Base-by-base conservation (phyloP, 2,329 filamentous ascomycete genomes). In the Monosporascus sp. region DNA sequence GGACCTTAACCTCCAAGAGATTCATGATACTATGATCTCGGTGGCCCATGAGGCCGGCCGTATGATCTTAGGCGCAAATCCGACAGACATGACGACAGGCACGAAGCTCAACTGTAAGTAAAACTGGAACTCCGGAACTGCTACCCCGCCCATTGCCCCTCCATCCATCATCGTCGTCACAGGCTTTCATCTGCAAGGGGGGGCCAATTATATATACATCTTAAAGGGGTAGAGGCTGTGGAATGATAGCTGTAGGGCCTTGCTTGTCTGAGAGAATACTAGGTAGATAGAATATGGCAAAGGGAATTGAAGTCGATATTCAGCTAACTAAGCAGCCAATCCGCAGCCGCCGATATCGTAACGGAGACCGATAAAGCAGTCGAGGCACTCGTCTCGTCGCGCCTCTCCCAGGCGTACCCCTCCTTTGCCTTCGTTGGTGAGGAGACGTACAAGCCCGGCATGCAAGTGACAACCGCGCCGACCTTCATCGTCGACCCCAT, bases 401-500 rank as follows among this genome's bases (percentile, higher is more conserved):
- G 74, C 41, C 76, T 88, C 15, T 71, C 70, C 3, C 57, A 70
- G 17, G 68, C 73, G 18, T 86, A 83, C 66, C 84, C 84, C 1
- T 58, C 66, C 55, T 81, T 80, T 63, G 68, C 76, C 58, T 89
- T 90, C 69, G 83, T 90, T 68, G 87, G 87, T 65, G 87, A 90
- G 66, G 88, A 93, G 71, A 90, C 88, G 27, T 88, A 90, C 73
- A 76, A 83, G 57, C 80, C 86, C 1, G 87, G 87, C 61, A 75
- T 76, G 55, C 73, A 70, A 44, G 75, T 93, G 47, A 86, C 83
- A 0, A 68, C 77, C 31, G 78, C 78, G 17, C 88, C 89, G 2
- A 93, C 89, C 44, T 92, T 92, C 71, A 81, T 92, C 64, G 85
- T 89, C 59, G 89, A 93, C 67, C 89, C 89, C 45, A 91, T 93